Conservation (phyloP, 768 basidiomycete genomes). For the Xerocomus brunneocitrinus region DNA sequence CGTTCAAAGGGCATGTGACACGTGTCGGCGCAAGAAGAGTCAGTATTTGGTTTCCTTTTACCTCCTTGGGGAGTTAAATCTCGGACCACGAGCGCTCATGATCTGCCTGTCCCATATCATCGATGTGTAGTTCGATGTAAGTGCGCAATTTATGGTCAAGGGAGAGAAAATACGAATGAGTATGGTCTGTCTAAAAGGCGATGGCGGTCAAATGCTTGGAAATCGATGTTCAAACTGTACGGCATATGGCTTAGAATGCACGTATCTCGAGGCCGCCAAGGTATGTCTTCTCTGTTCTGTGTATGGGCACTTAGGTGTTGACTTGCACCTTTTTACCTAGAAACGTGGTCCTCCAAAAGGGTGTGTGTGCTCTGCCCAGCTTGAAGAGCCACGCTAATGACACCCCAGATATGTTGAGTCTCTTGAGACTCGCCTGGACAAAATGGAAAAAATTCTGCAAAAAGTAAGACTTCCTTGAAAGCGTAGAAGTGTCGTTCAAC, state of each 20-base stretch:
- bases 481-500: not conserved
- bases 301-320: not conserved
- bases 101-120: too few relatives aligned
- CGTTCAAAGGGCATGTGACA: conserved; percentile 77
- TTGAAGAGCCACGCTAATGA: not conserved
- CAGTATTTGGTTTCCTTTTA: conserved; percentile 17
- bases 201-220: conserved; percentile 55
- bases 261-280: conserved; percentile 53
- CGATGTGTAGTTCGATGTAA: conserved; percentile 20
- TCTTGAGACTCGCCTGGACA: conserved; percentile 57
- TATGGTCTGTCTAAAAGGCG: conserved; percentile 33
- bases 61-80: not conserved
- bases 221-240: conserved; percentile 57
- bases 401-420: conserved; percentile 52
- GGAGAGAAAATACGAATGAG: not conserved
- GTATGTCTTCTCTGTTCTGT: conserved; percentile 26
- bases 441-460: conserved; percentile 57
- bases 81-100: not conserved
- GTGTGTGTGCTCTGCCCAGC: conserved; percentile 10
- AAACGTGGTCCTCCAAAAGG: conserved; percentile 40
- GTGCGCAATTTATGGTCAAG: not conserved
- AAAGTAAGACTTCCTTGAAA: conserved; percentile 35
- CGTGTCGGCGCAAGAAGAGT: conserved; percentile 84
- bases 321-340: conserved; percentile 14
- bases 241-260: conserved; percentile 45